Evolutionary conservation across 2,329 filamentous ascomycete genomes (phyloP), one percentile per base, ranked within the genome.

Genomic region (Remersonia thermophila): DNA sequence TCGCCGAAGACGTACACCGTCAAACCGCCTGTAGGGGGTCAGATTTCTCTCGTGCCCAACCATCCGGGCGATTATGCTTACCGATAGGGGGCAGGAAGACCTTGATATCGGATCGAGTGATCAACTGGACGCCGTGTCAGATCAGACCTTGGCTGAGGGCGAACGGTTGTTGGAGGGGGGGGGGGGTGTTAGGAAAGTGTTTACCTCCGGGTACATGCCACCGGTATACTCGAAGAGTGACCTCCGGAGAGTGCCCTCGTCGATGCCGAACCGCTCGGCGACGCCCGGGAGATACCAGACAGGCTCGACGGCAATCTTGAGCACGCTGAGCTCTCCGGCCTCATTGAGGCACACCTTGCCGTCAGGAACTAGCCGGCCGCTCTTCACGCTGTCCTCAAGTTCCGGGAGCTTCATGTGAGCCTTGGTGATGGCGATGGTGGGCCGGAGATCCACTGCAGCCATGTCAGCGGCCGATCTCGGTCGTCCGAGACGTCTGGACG

Each of bases 1-100:
- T 95, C 86, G 30, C 91, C 91, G 55, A 98, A 98, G 59, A 85
- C 91, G 62, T 98, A 96, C 7, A 96, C 91, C 0, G 91, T 96
- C 47, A 96, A 63, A 7, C 89, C 91, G 39, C 87, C 71, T 74
- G 42, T 31, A 30, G 36, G 37, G 33, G 32, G 28, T 44, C 29
- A 46, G 33, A 36, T 23, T 30, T 34, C 3, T 7, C n/a, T 31
- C 16, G 32, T 16, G 29, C 3, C 10, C 10, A 27, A 25, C 23
- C 7, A 30, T n/a, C n/a, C n/a, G n/a, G n/a, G n/a, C n/a, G 32
- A 17, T 20, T 11, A 13, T 37, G 44, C 55, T 46, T 59, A 73
- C 72, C 91, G 55, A 98, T 96, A 3, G 91, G 91, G 23, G 91
- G 91, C 30, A 96, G 63, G 63, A 96, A 98, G 30, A 94, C 65